A percentile compares a stretch with the other conserved stretches of the same genome.
These are phyloP conservation scores for Macrocybe gigantea DNA, from an alignment of 768 basidiomycete genomes.

Conservation along the genomic window DNA sequence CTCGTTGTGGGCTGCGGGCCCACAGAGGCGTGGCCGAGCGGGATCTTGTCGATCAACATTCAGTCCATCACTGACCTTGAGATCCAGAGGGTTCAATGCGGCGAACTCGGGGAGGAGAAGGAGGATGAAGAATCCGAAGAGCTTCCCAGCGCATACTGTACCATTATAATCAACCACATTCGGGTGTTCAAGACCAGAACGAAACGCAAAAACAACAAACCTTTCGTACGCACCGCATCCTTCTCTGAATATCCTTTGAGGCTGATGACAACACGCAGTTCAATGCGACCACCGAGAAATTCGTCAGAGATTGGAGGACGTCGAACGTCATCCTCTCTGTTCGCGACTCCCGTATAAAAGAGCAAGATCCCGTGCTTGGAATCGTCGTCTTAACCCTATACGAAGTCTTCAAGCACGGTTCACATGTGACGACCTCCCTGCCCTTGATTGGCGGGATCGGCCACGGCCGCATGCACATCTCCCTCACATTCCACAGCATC, in stretches of 20 bases:
- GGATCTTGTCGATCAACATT: constrained; percentile 58
- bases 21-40: constrained; percentile 56
- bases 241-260: background rate
- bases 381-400: constrained; percentile 51
- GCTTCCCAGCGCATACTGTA: constrained; percentile 62
- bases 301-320: constrained; percentile 56
- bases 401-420: constrained; percentile 42
- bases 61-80: constrained; percentile 64
- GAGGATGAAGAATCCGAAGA: constrained; percentile 53
- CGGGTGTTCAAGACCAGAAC: constrained; percentile 39
- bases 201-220: constrained; percentile 39
- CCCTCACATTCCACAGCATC: constrained; percentile 63
- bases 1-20: constrained; percentile 44
- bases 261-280: constrained; percentile 25
- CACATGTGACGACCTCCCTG: constrained; percentile 52
- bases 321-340: constrained; percentile 62
- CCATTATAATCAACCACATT: constrained; percentile 35
- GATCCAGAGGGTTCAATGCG: constrained; percentile 45
- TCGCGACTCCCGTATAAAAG: constrained; percentile 51
- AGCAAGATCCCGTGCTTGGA: constrained; percentile 64
- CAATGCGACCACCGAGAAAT: constrained; percentile 63
- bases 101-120: constrained; percentile 47
- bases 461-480: constrained; percentile 56
- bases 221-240: constrained; percentile 28
- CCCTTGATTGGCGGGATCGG: constrained; percentile 70